phyloP scores from a whole-genome alignment of 2,329 filamentous ascomycete genomes.

The Xylaria sp. region DNA sequence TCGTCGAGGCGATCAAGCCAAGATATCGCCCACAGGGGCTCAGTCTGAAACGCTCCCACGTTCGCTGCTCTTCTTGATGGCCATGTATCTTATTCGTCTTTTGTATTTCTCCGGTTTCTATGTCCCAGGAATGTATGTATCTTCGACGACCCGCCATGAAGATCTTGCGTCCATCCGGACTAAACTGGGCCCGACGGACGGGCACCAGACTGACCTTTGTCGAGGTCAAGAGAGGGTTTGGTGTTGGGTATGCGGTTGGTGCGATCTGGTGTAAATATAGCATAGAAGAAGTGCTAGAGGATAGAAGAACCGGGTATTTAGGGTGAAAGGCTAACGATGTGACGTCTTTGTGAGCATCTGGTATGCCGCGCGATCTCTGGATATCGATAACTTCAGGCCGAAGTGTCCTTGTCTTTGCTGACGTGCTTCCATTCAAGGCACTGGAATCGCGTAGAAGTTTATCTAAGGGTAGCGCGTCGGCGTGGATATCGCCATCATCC shows the following conservation, averaged over 20 bases:
- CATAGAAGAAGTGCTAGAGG: slow-evolving; percentile 85
- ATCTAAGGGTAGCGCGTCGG: slow-evolving; percentile 81
- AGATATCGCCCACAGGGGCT: slow-evolving; percentile 89
- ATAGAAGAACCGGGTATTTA: slow-evolving; percentile 85
- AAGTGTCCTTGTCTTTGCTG: slow-evolving; percentile 74
- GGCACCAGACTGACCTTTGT: slow-evolving; percentile 86
- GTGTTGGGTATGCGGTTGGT: slow-evolving; percentile 76
- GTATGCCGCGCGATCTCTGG: slow-evolving; percentile 86
- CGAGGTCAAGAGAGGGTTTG: slow-evolving; percentile 90
- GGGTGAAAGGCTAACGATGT: slow-evolving; percentile 91
- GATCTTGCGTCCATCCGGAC: slow-evolving; percentile 78
- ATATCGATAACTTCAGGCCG: slow-evolving; percentile 91
- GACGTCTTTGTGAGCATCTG: slow-evolving; percentile 81
- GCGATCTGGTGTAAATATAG: slow-evolving; percentile 91
- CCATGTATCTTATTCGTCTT: slow-evolving; percentile 82
- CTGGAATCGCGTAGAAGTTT: slow-evolving; percentile 80
- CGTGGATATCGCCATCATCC: slow-evolving; percentile 62
- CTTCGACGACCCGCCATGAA: slow-evolving; percentile 88
- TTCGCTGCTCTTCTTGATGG: slow-evolving; percentile 82
- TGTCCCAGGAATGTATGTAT: slow-evolving; percentile 95
- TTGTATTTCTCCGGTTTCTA: slow-evolving; percentile 82
- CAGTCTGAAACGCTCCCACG: slow-evolving; percentile 90
- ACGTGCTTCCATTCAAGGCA: slow-evolving; percentile 67
- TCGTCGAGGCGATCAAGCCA: slow-evolving; percentile 80
- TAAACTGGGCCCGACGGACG: slow-evolving; percentile 84